Percentiles rank a stretch among this genome's conserved stretches.
Evolutionary conservation across 1,139 yeast species (phyloP).

Genomic region (Kodamaea derodonti): DNA sequence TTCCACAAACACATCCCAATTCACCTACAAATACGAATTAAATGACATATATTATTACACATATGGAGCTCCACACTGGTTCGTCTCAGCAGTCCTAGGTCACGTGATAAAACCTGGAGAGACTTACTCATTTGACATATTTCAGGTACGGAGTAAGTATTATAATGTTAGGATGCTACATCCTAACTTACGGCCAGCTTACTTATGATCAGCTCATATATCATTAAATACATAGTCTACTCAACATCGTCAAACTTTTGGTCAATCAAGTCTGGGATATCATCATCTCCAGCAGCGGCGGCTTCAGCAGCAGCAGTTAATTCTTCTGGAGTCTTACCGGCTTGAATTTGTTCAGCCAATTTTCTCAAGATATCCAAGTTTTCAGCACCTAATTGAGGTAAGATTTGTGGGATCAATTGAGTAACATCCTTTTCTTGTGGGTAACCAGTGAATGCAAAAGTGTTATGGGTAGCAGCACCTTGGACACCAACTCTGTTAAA

Average conservation of each 20-base stretch:
- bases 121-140: neutral
- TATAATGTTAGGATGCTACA: too few relatives aligned
- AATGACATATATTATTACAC: too few relatives aligned
- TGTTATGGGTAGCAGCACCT: constrained; percentile 87
- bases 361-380: constrained; percentile 85
- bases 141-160: neutral
- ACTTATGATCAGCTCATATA: too few relatives aligned
- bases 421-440: constrained; percentile 92
- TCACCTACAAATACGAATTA: too few relatives aligned
- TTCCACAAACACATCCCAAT: too few relatives aligned
- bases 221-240: too few relatives aligned
- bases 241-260: constrained; percentile 90
- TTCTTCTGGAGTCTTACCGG: constrained; percentile 46
- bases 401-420: constrained; percentile 90
- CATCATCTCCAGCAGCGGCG: constrained; percentile 58
- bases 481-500: constrained; percentile 94
- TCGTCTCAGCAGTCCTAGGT: neutral
- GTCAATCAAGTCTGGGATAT: constrained; percentile 92
- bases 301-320: constrained; percentile 48
- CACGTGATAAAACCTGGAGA: neutral
- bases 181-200: too few relatives aligned
- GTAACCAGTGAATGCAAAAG: constrained; percentile 92
- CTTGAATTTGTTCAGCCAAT: constrained; percentile 87
- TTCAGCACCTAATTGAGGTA: constrained; percentile 96
- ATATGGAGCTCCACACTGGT: too few relatives aligned